Conservation (phyloP, 2,329 filamentous ascomycete genomes). For the Amesomyces nigricolor region DNA sequence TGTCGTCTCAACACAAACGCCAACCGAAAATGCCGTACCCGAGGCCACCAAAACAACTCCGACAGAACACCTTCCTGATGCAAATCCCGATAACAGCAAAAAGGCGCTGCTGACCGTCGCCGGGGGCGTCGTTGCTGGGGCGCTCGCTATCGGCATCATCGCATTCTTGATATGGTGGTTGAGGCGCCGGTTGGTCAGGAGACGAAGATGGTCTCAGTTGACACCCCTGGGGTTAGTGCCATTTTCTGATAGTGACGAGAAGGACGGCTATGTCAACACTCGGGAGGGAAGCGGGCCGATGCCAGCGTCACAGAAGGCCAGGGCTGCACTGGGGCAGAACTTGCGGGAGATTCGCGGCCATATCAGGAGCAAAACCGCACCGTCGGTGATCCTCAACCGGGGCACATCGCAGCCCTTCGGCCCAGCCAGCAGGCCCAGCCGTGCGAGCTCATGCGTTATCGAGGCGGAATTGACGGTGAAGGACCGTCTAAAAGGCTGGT, state of each 20-base stretch:
- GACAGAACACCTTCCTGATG: conserved; percentile 20
- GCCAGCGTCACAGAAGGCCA: conserved; percentile 38
- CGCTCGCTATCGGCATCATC: conserved; percentile 42
- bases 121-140: conserved; percentile 46
- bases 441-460: conserved; percentile 28
- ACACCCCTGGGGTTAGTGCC: conserved; percentile 41
- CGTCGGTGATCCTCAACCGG: conserved; percentile 46
- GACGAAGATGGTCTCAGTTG: conserved; percentile 44
- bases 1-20: conserved; percentile 17
- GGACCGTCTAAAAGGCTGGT: conserved; percentile 42
- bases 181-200: conserved; percentile 38
- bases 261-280: conserved; percentile 38
- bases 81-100: conserved; percentile 25
- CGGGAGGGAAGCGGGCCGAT: conserved; percentile 47
- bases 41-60: conserved; percentile 16
- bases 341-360: conserved; percentile 33
- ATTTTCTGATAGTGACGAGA: conserved; percentile 26
- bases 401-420: conserved; percentile 49
- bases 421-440: conserved; percentile 33
- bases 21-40: conserved; percentile 14
- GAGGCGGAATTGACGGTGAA: conserved; percentile 29
- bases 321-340: conserved; percentile 36
- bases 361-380: conserved; percentile 31
- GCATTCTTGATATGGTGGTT: conserved; percentile 48
- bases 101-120: conserved; percentile 39